Evolutionary conservation across 1,284 basidiomycete species (phyloP), one percentile per base, ranked within the genome.

Genomic region (Malassezia restricta): DNA sequence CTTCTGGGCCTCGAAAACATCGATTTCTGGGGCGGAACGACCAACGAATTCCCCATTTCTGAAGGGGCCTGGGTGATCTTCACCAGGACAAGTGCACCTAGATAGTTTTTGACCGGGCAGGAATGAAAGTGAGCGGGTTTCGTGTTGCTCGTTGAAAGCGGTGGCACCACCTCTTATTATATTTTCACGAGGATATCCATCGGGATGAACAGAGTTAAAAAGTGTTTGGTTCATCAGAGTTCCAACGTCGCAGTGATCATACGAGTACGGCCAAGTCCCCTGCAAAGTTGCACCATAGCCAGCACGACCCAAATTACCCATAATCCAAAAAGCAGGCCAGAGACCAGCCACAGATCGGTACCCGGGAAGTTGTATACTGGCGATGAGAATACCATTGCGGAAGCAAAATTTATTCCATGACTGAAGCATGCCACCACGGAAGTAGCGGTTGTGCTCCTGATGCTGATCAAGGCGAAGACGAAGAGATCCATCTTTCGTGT

Each of bases 361-460:
- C 0, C 91, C 92, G 0, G 92, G 91, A 7, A 95, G 76, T n/a
- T 79, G 80, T n/a, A 90, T 82, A 5, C 62, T 54, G 3, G 49
- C 81, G 71, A 91, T 87, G 51, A 95, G 78, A 69, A 89, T 89
- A 1, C 89, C 91, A 0, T 86, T 87, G 3, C 84, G 92, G 74
- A 92, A 95, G 76, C 91, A 94, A 57, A 95, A 86, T 74, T 94
- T 88, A 74, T 89, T 89, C 87, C 87, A 79, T 0, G 74, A 72
- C 49, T 76, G 76, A 9, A 79, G 59, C 74, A 78, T 76, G 24
- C 77, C 79, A 32, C 88, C 8, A 79, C 79, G 65, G 59, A 71
- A 71, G 63, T 86, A 75, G 57, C 94, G 77, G 49, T 79, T 81
- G 73, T 94, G 83, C 30, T 64, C 63, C 6, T 51, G 43, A 20